Evolutionary conservation across 805 yeast genomes (phyloP).

Genomic region (Lachancea lanzarotensis): DNA sequence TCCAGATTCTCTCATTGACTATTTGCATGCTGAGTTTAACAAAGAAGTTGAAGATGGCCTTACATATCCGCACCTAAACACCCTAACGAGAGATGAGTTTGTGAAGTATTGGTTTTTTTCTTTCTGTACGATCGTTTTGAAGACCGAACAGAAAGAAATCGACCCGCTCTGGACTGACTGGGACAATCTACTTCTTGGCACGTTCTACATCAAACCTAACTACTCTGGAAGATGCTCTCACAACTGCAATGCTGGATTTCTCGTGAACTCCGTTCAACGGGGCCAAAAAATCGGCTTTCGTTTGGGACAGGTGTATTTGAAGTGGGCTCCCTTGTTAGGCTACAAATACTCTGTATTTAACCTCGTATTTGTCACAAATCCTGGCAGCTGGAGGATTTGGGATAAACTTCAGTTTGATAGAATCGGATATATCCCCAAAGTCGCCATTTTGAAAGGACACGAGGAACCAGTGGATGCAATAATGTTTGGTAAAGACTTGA

Average conservation of each 20-base stretch:
- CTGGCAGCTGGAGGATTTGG: slow-evolving; percentile 75
- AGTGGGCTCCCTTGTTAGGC: slow-evolving; percentile 73
- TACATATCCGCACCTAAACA: slow-evolving; percentile 60
- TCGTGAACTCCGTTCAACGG: slow-evolving; percentile 54
- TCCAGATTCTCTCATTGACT: slow-evolving; percentile 45
- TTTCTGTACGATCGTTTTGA: slow-evolving; percentile 58
- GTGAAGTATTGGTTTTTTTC: slow-evolving; percentile 58
- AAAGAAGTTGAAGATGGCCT: slow-evolving; percentile 61
- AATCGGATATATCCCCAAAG: slow-evolving; percentile 70
- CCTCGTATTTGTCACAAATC: slow-evolving; percentile 75
- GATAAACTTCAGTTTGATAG: slow-evolving; percentile 74
- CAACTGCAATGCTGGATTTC: slow-evolving; percentile 80
- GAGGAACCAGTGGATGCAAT: slow-evolving; percentile 66
- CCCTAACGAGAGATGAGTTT: slow-evolving; percentile 44
- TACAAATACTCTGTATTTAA: slow-evolving; percentile 81
- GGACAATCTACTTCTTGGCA: slow-evolving; percentile 53
- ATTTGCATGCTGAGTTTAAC: slow-evolving; percentile 50
- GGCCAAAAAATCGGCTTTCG: slow-evolving; percentile 64
- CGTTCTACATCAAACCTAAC: slow-evolving; percentile 80
- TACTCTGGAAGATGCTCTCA: slow-evolving; percentile 81
- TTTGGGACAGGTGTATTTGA: slow-evolving; percentile 61
- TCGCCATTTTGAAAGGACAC: slow-evolving; percentile 62
- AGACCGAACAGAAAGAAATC: slow-evolving; percentile 30
- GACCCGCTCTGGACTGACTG: slow-evolving; percentile 35
- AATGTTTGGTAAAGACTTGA: slow-evolving; percentile 63